Evolutionary conservation across 179 eudicot species (phyloP), one percentile per base, ranked within the genome.

Genomic region (Silene coronaria): DNA sequence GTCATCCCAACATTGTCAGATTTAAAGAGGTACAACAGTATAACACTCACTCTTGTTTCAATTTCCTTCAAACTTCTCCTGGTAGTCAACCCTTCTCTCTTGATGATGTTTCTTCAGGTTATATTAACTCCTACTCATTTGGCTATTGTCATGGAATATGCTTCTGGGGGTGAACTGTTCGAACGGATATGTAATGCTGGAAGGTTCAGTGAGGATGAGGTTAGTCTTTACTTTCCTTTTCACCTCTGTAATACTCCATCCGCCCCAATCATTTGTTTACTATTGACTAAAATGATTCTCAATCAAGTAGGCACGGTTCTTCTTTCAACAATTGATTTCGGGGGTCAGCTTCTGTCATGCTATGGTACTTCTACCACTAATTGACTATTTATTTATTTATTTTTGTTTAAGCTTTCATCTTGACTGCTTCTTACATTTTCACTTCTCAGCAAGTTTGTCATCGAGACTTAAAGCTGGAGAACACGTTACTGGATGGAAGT

Each of bases 181-280:
- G 97, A 92, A 80, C 87, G 96, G 58, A 92, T 92, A 45, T 91
- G 97, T 85, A 92, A 88, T 79, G 97, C 97, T 53, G 97, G 97
- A 28, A 87, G 97, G 32, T 92, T 92, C 80, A 91, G 96, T 45
- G 97, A 92, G 87, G 97, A 92, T 70, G 97, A 92, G 97, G 97
- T 92, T 61, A 58, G 6, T 68, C 22, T 58, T 42, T 53, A 16
- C 4, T 62, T 6, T n/a, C 26, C 70, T 63, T 3, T 28, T 11
- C 28, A 17, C 3, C 17, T 70, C 30, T 17, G 2, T 45, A 45
- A 12, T 45, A 45, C 51, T 45, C 16, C 51, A 45, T 45, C 51
- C 1, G 1, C 51, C 16, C 51, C 51, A 45, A 45, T 45, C 51
- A 45, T 45, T 45, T 45, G 51, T 45, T 45, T 45, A 45, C 51